A percentile compares a stretch with the other conserved stretches of the same genome.
These are phyloP conservation scores for Calocybe cyanea DNA, from an alignment of 768 basidiomycete species.

Conservation along the genomic window DNA sequence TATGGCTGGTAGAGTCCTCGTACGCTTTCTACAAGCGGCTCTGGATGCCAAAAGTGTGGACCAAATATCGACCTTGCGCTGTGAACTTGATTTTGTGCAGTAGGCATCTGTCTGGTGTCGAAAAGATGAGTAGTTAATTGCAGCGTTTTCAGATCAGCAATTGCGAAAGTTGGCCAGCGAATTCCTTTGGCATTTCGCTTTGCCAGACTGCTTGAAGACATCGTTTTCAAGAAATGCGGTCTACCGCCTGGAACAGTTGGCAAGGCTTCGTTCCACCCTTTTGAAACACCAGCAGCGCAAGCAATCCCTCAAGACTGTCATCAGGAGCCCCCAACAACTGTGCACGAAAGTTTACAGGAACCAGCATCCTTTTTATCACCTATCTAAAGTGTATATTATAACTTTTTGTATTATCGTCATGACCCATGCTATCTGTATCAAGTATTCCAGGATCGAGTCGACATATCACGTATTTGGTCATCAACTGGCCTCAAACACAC, in stretches of 20 bases:
- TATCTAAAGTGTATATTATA: too few species aligned
- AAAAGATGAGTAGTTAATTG: constrained; percentile 1
- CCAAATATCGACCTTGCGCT: constrained; percentile 53
- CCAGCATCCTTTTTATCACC: too few species aligned
- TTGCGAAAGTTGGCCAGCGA: constrained; percentile 60
- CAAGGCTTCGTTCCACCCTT: constrained; percentile 31
- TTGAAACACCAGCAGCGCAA: constrained; percentile 26
- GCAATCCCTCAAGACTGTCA: constrained; percentile 26
- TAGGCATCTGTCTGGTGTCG: constrained; percentile 26
- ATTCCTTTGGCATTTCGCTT: constrained; percentile 64
- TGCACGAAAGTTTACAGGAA: constrained; percentile 26
- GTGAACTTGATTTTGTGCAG: constrained; percentile 70
- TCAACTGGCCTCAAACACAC: too few species aligned
- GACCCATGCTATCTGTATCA: too few species aligned
- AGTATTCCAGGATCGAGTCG: too few species aligned
- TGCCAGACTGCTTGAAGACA: constrained; percentile 52
- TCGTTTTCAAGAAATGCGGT: constrained; percentile 36
- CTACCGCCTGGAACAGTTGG: constrained; percentile 23
- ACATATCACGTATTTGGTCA: too few species aligned
- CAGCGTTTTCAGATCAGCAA: constrained; percentile 40
- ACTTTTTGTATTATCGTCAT: too few species aligned
- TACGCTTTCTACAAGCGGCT: constrained; percentile 63
- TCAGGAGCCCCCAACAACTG: constrained; percentile 22
- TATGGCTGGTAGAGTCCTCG: constrained; percentile 59
- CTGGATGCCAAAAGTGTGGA: constrained; percentile 52